These are phyloP conservation scores for Alternaria conjuncta DNA, from an alignment of 2,329 filamentous ascomycete genomes.

Conservation along the genomic window DNA sequence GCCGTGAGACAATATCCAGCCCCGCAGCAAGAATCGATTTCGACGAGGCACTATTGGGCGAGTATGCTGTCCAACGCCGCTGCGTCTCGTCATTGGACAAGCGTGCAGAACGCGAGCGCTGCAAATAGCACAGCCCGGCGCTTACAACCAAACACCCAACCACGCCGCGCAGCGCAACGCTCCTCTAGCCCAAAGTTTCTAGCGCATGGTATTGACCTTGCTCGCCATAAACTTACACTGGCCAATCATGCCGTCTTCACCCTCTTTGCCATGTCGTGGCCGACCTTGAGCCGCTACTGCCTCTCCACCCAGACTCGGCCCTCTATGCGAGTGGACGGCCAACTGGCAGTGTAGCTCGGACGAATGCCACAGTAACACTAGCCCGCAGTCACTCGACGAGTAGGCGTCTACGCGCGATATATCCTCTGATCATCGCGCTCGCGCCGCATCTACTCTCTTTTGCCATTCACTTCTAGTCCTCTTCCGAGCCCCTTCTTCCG, in stretches of 20 bases:
- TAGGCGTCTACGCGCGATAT: slow-evolving; percentile 45
- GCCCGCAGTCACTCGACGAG: slow-evolving; percentile 26
- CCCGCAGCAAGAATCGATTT: slow-evolving; percentile 1
- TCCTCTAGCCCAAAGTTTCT: slow-evolving; percentile 27
- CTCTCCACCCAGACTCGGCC: slow-evolving; percentile 30
- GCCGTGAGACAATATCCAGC: slow-evolving; percentile 11
- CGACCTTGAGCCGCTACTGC: slow-evolving; percentile 43
- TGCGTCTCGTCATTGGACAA: slow-evolving; percentile 33
- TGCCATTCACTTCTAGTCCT: slow-evolving; percentile 44
- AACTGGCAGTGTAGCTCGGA: slow-evolving; percentile 37
- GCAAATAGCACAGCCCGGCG: slow-evolving; percentile 42
- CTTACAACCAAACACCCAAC: slow-evolving; percentile 43
- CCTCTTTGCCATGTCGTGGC: slow-evolving; percentile 43
- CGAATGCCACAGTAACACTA: slow-evolving; percentile 37
- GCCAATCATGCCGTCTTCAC: slow-evolving; percentile 37
- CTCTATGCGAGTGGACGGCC: slow-evolving; percentile 38
- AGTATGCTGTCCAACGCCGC: slow-evolving; percentile 32
- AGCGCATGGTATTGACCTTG: slow-evolving; percentile 26
- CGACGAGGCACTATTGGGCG: slow-evolving; percentile 33
- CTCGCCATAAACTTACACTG: slow-evolving; percentile 15
- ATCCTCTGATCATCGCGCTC: slow-evolving; percentile 39
- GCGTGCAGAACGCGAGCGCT: slow-evolving; percentile 27
- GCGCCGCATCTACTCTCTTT: slow-evolving; percentile 33
- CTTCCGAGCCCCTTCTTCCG: slow-evolving; percentile 34
- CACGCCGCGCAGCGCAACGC: slow-evolving; percentile 33